Evolutionary conservation across 1,284 basidiomycete genomes (phyloP), one percentile per base, ranked within the genome.

Genomic region (Cerioporus squamosus): DNA sequence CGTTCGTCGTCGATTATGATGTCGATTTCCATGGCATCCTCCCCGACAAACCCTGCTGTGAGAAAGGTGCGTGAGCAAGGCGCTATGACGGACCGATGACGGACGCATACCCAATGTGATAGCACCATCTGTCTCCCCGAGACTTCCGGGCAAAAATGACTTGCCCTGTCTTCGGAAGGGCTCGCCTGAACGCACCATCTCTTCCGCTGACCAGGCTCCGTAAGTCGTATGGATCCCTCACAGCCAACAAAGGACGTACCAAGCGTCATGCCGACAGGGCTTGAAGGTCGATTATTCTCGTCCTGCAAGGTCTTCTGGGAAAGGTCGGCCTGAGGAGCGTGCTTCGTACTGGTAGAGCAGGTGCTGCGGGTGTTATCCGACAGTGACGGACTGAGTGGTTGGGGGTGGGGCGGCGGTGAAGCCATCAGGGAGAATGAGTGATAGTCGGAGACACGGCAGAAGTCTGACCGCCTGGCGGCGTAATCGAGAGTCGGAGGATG

Each of bases 21-120:
- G 2, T 33, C 38, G 6, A 54, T 29, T 24, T 54, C 53, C 20
- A 45, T 43, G 14, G 42, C 48, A 46, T 48, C 53, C 26, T 54
- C 45, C n/a, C 26, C 26, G 20, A 47, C 39, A 9, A 43, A 17
- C 44, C 26, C 18, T 33, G 14, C 5, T 44, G 31, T 29, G 26
- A 12, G 23, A 22, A 26, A 22, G 26, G 5, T 22, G 33, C n/a
- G 2, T 15, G 33, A 48, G 18, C 15, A 15, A 23, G 14, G 18
- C 36, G 9, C 14, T 15, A 29, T 9, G 29, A 31, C 39, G 29
- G 9, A 20, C n/a, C 5, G 29, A 18, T 31, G 26, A 33, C n/a
- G 31, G 26, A 47, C n/a, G 29, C 45, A n/a, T 24, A 47, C 45
- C 29, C 9, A 47, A 33, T 10, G 26, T 29, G 5, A 33, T 9